Percentiles rank a stretch among this genome's conserved stretches.
phyloP scores from a whole-genome alignment of 202 grass and related monocot genomes.

The Dendrocalamus latiflorus region DNA sequence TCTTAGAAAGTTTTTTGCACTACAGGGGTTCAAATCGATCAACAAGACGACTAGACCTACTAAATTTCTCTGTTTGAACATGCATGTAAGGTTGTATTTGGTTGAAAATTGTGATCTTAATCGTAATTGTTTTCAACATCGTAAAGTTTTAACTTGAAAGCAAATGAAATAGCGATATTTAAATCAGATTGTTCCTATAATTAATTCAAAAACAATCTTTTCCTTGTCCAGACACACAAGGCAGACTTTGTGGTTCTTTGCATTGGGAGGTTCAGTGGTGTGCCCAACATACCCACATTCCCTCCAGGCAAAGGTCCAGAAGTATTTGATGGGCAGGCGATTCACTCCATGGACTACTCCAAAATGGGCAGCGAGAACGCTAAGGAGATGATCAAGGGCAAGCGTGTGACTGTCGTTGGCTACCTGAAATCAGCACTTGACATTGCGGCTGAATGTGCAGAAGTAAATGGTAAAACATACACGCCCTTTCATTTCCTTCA shows the following conservation, averaged over 20 bases:
- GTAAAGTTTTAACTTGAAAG: no score
- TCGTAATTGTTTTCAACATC: background rate
- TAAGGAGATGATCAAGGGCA: conserved; percentile 42
- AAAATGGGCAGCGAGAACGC: conserved; percentile 46
- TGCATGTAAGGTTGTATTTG: background rate
- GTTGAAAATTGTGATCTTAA: no score
- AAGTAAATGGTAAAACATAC: conserved; percentile 40
- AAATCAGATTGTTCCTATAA: background rate
- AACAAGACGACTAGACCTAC: no score
- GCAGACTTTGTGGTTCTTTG: background rate
- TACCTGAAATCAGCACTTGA: conserved; percentile 63
- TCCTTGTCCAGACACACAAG: no score
- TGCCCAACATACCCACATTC: conserved; percentile 53
- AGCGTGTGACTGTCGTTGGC: conserved; percentile 54
- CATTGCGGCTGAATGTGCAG: conserved; percentile 57
- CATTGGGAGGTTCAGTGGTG: conserved; percentile 73
- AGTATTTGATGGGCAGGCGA: conserved; percentile 50
- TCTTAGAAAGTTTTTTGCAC: no score
- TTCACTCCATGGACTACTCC: conserved; percentile 71
- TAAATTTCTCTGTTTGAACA: background rate
- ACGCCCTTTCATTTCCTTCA: background rate
- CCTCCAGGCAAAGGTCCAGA: conserved; percentile 45
- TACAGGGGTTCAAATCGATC: no score
- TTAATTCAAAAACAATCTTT: no score
- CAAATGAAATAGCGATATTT: no score